Evolutionary conservation across 2,329 filamentous ascomycete species (phyloP).

Genomic region (Fusarium aywerte): DNA sequence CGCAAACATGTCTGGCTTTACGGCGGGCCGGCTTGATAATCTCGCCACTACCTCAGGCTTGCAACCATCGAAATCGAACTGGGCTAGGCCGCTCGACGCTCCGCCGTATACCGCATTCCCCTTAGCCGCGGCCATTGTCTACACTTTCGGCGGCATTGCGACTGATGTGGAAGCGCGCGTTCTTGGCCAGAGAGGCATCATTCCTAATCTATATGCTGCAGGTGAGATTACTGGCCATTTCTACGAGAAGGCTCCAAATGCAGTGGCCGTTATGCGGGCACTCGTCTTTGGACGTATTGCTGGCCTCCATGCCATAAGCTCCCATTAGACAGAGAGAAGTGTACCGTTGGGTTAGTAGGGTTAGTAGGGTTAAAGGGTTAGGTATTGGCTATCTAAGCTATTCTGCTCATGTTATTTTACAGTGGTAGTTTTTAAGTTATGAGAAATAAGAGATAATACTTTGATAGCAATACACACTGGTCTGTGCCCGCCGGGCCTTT

Average conservation of each 20-base stretch:
- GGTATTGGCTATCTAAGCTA: constrained; percentile 9
- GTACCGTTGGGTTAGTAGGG: constrained; percentile 6
- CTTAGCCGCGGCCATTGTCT: constrained; percentile 10
- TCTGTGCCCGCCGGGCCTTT: constrained; percentile 6
- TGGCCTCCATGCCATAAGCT: constrained; percentile 12
- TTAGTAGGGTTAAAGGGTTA: constrained; percentile 11
- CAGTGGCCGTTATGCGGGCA: constrained; percentile 16
- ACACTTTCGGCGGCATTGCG: constrained; percentile 15
- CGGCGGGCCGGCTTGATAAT: constrained; percentile 9
- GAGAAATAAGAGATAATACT: constrained; percentile 16
- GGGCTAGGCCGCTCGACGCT: constrained; percentile 10
- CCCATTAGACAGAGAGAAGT: constrained; percentile 11
- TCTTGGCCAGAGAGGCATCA: constrained; percentile 13
- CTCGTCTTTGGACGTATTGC: constrained; percentile 12
- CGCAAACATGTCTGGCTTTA: constrained; percentile 10
- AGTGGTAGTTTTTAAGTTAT: constrained; percentile 12
- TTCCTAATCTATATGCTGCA: constrained; percentile 18
- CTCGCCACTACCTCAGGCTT: constrained; percentile 11
- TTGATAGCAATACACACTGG: constrained; percentile 12
- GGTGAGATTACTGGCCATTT: constrained; percentile 18
- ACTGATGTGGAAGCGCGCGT: constrained; percentile 13
- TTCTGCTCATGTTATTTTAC: constrained; percentile 10
- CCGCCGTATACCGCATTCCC: constrained; percentile 14
- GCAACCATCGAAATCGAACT: constrained; percentile 15
- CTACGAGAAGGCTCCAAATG: constrained; percentile 15